Evolutionary conservation across 768 basidiomycete genomes (phyloP).

Genomic region (Psilocybe tampanensis): DNA sequence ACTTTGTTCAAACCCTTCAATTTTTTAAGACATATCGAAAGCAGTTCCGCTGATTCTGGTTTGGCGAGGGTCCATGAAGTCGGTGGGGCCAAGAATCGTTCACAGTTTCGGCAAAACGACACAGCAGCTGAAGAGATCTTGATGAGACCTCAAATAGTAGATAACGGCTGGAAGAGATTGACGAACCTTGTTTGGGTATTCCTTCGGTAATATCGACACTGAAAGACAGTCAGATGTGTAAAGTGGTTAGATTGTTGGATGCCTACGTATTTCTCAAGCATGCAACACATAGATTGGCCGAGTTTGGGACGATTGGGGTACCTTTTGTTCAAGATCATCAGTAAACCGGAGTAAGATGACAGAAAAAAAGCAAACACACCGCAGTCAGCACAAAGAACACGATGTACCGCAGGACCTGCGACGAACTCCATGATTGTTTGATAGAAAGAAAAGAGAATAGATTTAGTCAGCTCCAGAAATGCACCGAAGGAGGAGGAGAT

Average conservation of each 20-base stretch:
- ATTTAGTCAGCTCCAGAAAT: constrained; percentile 17
- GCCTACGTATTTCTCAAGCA: constrained; percentile 87
- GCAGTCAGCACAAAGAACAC: constrained; percentile 89
- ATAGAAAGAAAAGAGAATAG: background rate
- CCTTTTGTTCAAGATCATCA: constrained; percentile 39
- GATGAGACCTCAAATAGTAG: background rate
- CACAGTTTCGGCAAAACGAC: constrained; percentile 94
- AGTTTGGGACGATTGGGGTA: constrained; percentile 87
- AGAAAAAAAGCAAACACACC: constrained; percentile 43
- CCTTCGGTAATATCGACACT: constrained; percentile 98
- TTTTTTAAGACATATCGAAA: constrained; percentile 94
- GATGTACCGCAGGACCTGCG: constrained; percentile 73
- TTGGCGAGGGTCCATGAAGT: constrained; percentile 81
- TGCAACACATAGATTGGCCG: constrained; percentile 88
- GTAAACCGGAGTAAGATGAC: background rate
- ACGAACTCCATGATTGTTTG: constrained; percentile 70
- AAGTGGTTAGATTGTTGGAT: background rate
- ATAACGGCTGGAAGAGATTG: background rate
- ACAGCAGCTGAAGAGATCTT: constrained; percentile 62
- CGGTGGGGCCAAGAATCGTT: constrained; percentile 93
- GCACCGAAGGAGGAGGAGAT: background rate
- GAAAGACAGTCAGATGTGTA: constrained; percentile 1
- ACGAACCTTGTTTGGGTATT: constrained; percentile 89
- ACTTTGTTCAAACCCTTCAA: constrained; percentile 94
- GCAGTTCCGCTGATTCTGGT: constrained; percentile 90